Conservation (phyloP, 805 yeast genomes). For the Myxozyma monticola region DNA sequence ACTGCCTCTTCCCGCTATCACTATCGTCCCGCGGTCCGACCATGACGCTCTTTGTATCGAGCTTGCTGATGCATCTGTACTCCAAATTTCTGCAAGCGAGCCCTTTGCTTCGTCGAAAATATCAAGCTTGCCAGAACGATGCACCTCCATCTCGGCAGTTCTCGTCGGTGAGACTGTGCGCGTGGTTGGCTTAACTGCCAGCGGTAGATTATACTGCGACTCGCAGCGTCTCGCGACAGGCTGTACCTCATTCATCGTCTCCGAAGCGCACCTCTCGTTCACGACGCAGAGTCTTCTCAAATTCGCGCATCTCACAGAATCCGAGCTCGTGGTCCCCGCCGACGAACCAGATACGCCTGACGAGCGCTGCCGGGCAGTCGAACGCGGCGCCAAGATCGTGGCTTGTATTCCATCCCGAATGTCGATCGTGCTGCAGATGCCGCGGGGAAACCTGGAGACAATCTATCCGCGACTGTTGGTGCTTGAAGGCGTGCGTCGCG, state of each 20-base stretch:
- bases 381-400: slow-evolving; percentile 86
- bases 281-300: slow-evolving; percentile 85
- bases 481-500: slow-evolving; percentile 72
- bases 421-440: slow-evolving; percentile 85
- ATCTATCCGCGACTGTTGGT: slow-evolving; percentile 92
- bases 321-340: slow-evolving; percentile 38
- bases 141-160: slow-evolving; percentile 16
- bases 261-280: slow-evolving; percentile 70
- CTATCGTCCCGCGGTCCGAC: slow-evolving; percentile 20
- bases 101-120: not conserved
- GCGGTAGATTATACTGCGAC: slow-evolving; percentile 73
- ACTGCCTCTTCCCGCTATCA: slow-evolving; percentile 1
- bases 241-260: slow-evolving; percentile 75
- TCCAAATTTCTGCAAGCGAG: slow-evolving; percentile 6
- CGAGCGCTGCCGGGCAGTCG: slow-evolving; percentile 85
- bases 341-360: slow-evolving; percentile 47
- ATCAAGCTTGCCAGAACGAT: slow-evolving; percentile 21
- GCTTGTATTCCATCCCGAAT: slow-evolving; percentile 78
- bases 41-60: slow-evolving; percentile 17
- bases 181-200: slow-evolving; percentile 50
- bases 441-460: slow-evolving; percentile 94
- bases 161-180: not conserved
- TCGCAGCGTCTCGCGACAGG: slow-evolving; percentile 61
- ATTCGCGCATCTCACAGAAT: slow-evolving; percentile 64
- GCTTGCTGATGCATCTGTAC: slow-evolving; percentile 13